These are phyloP conservation scores for Pyrus betulifolia DNA, from an alignment of 306 rosid genomes.

Conservation along the genomic window DNA sequence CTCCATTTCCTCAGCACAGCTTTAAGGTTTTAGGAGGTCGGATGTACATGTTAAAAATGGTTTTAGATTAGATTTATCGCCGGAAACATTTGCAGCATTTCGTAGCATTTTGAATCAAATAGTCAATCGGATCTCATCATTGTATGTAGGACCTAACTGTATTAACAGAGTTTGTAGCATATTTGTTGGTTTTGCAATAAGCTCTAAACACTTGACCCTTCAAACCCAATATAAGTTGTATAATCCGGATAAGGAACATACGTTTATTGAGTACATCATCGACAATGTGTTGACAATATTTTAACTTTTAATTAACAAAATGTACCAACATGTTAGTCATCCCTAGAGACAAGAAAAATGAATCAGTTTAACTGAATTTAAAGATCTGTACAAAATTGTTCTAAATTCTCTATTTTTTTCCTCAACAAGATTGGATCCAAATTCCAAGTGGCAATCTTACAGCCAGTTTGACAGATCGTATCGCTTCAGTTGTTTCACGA, in stretches of 20 bases:
- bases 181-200: too few relatives aligned
- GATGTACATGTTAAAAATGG: not conserved
- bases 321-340: not conserved
- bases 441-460: constrained; percentile 1
- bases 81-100: not conserved
- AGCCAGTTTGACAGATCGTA: not conserved
- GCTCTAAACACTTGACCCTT: too few relatives aligned
- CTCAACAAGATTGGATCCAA: not conserved
- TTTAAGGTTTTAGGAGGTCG: not conserved
- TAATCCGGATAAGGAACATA: too few relatives aligned
- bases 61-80: constrained; percentile 6
- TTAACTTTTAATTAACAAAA: too few relatives aligned
- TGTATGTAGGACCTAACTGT: too few relatives aligned
- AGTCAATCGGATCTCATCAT: too few relatives aligned
- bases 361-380: not conserved
- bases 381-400: not conserved
- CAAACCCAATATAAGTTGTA: too few relatives aligned
- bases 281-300: too few relatives aligned
- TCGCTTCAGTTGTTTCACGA: not conserved
- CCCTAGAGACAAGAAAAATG: not conserved
- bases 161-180: too few relatives aligned
- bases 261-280: too few relatives aligned
- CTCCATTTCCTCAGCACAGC: not conserved
- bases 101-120: not conserved
- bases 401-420: not conserved